phyloP scores from a whole-genome alignment of 73 alveolate species.

The Tetrahymena elliotti region DNA sequence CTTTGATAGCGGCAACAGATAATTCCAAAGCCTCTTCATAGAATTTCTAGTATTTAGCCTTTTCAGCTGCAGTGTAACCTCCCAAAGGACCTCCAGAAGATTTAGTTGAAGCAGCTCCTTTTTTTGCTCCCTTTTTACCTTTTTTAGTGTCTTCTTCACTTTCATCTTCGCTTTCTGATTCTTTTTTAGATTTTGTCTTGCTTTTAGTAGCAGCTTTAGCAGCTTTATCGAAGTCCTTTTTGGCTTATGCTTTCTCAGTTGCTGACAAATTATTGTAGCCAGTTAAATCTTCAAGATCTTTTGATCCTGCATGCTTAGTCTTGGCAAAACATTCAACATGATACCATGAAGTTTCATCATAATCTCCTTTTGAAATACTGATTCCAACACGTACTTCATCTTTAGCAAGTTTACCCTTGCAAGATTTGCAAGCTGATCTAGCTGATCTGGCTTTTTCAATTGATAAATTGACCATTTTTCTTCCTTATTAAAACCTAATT shows the following conservation, averaged over 20 bases:
- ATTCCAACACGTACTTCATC: not conserved
- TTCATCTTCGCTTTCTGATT: not conserved
- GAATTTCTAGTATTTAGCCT: not conserved
- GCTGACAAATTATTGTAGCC: not conserved
- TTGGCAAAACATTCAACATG: not conserved
- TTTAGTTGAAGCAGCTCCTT: not conserved
- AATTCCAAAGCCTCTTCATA: not conserved
- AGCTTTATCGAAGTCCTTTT: not conserved
- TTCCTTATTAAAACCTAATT: not conserved
- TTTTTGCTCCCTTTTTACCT: not conserved
- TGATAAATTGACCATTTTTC: not conserved
- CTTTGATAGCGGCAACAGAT: not conserved
- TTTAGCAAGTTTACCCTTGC: not conserved
- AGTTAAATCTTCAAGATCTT: not conserved
- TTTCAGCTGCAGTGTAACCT: not conserved
- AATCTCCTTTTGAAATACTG: not conserved
- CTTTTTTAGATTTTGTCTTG: not conserved
- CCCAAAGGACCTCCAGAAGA: not conserved
- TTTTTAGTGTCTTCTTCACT: not conserved
- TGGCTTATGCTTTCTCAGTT: not conserved
- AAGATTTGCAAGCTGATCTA: not conserved
- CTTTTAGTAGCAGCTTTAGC: not conserved
- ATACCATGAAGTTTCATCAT: not conserved
- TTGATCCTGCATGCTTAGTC: not conserved
- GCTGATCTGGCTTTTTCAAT: not conserved